Evolutionary conservation across 1,284 basidiomycete genomes (phyloP).

Genomic region (Tylopilus orsonianus): DNA sequence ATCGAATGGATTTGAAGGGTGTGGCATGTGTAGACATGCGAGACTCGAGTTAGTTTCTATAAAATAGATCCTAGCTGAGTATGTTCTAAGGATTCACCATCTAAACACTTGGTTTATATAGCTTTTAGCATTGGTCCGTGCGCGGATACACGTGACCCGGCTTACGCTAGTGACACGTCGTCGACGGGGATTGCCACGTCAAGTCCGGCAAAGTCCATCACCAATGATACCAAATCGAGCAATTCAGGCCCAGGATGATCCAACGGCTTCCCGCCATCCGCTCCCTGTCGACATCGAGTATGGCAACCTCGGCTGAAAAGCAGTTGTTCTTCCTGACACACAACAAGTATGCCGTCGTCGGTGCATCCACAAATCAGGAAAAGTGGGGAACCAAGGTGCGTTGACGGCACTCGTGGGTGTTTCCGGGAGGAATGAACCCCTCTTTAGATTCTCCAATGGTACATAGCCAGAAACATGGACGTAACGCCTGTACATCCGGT

Average conservation of each 20-base stretch:
- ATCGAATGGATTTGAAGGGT: slow-evolving; percentile 80
- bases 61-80: slow-evolving; percentile 88
- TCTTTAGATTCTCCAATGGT: slow-evolving; percentile 71
- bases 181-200: too few species aligned
- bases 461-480: slow-evolving; percentile 56
- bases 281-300: slow-evolving; percentile 18
- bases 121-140: slow-evolving; percentile 13
- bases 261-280: slow-evolving; percentile 4
- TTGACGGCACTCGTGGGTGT: not conserved
- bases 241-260: slow-evolving; percentile 2
- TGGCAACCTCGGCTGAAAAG: slow-evolving; percentile 33
- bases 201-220: not conserved
- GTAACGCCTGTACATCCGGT: slow-evolving; percentile 72
- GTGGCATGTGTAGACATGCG: slow-evolving; percentile 85
- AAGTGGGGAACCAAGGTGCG: slow-evolving; percentile 76
- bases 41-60: slow-evolving; percentile 88
- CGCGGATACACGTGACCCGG: slow-evolving; percentile 16
- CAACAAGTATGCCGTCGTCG: slow-evolving; percentile 70
- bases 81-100: slow-evolving; percentile 63
- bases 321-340: slow-evolving; percentile 64
- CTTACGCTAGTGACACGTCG: not conserved
- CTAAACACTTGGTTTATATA: slow-evolving; percentile 3
- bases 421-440: not conserved
- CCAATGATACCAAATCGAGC: too few species aligned
- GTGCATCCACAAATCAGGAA: slow-evolving; percentile 72